phyloP scores from a whole-genome alignment of 2,329 filamentous ascomycete species.

The Aspergillus novoparasiticus region DNA sequence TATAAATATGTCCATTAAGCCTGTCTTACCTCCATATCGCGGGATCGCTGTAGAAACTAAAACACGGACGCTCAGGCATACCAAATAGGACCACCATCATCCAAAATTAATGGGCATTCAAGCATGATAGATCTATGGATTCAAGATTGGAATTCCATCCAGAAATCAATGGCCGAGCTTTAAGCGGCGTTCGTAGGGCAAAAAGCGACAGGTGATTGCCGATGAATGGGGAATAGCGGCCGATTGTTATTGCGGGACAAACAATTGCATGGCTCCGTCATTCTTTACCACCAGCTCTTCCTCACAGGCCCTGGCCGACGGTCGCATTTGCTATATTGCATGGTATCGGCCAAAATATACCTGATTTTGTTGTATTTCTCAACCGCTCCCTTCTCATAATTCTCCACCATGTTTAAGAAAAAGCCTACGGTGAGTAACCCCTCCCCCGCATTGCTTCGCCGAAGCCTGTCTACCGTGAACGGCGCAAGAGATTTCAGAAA shows the following conservation, averaged over 20 bases:
- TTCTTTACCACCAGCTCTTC: conserved; percentile 3
- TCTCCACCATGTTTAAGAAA: conserved; percentile 62
- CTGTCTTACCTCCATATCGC: too few species aligned
- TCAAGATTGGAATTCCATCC: too few species aligned
- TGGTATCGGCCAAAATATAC: not conserved
- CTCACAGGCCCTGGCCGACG: not conserved
- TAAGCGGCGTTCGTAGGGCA: not conserved
- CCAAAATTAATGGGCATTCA: too few species aligned
- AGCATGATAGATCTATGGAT: too few species aligned
- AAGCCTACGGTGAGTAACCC: conserved; percentile 56
- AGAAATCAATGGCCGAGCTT: not conserved
- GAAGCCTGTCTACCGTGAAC: not conserved
- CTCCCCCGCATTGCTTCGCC: conserved; percentile 32
- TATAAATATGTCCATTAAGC: too few species aligned
- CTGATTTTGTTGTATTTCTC: not conserved
- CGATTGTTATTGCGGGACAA: conserved; percentile 26
- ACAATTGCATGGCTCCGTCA: not conserved
- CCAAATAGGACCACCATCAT: too few species aligned
- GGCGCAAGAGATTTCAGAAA: not conserved
- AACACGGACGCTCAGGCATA: too few species aligned
- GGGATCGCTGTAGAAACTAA: too few species aligned
- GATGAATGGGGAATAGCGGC: conserved; percentile 19
- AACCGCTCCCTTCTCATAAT: not conserved
- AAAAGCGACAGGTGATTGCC: not conserved
- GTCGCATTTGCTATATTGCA: not conserved